Conservation (phyloP, 2,329 filamentous ascomycete species). For the Fusarium coffeatum region DNA sequence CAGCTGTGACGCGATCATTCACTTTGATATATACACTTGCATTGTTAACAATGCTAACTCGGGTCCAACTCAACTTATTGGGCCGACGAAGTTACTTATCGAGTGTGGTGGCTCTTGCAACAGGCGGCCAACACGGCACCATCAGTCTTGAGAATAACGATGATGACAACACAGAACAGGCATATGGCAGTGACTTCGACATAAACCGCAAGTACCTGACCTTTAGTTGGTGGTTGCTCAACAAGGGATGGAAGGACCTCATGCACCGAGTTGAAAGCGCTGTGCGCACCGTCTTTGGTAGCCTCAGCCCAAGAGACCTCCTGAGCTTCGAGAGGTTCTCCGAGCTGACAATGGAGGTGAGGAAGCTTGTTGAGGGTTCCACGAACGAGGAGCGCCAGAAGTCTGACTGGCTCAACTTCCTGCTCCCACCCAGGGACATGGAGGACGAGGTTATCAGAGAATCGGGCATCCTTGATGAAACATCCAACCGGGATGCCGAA, state of each 20-base stretch:
- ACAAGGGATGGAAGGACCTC: constrained; percentile 87
- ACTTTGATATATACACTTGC: constrained; percentile 92
- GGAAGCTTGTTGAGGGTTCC: constrained; percentile 83
- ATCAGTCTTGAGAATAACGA: constrained; percentile 95
- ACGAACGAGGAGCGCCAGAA: constrained; percentile 55
- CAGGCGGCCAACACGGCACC: constrained; percentile 75
- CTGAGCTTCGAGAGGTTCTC: constrained; percentile 84
- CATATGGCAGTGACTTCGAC: constrained; percentile 93
- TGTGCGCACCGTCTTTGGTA: constrained; percentile 90
- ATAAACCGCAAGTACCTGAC: constrained; percentile 95
- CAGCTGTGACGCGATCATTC: constrained; percentile 90
- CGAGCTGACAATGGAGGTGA: constrained; percentile 83
- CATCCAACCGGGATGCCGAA: constrained; percentile 48
- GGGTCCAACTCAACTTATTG: constrained; percentile 96
- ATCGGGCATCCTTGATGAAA: constrained; percentile 78
- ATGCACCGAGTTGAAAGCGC: constrained; percentile 85
- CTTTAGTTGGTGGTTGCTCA: constrained; percentile 97
- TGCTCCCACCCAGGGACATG: constrained; percentile 82
- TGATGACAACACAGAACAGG: constrained; percentile 83
- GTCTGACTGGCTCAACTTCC: constrained; percentile 80
- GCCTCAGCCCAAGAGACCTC: constrained; percentile 87
- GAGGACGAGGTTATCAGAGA: constrained; percentile 88
- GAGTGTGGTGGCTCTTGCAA: constrained; percentile 90
- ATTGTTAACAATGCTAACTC: constrained; percentile 89
- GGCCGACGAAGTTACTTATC: constrained; percentile 95